Conservation (phyloP, 371 early-diverging fungal species). For the Nematocida ironsii region DNA sequence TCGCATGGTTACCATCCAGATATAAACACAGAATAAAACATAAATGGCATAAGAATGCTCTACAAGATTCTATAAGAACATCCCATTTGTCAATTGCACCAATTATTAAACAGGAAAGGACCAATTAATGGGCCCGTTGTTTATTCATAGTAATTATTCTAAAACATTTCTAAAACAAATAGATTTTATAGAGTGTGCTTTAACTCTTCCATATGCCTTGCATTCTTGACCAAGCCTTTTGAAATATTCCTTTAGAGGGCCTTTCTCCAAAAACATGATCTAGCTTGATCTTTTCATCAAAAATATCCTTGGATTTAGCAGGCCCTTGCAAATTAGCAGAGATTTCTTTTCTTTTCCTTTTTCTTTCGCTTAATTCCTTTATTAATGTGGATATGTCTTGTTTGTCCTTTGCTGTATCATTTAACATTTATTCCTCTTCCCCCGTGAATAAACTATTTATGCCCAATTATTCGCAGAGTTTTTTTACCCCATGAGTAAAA, state of each 20-base stretch:
- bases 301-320: not conserved
- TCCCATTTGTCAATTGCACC: too few relatives aligned
- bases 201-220: slow-evolving; percentile 2
- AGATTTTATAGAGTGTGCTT: too few relatives aligned
- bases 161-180: too few relatives aligned
- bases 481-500: slow-evolving; percentile 49
- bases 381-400: slow-evolving; percentile 37
- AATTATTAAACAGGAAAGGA: too few relatives aligned
- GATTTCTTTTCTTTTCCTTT: slow-evolving; percentile 19
- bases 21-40: not conserved
- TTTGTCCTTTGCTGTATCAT: slow-evolving; percentile 16
- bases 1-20: not conserved
- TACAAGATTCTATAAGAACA: too few relatives aligned
- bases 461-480: slow-evolving; percentile 9
- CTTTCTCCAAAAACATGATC: not conserved
- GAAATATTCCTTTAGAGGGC: not conserved
- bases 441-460: not conserved
- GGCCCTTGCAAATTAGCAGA: not conserved
- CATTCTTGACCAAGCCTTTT: slow-evolving; percentile 20
- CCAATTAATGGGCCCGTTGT: not conserved
- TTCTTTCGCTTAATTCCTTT: slow-evolving; percentile 34
- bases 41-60: not conserved
- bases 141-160: not conserved
- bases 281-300: not conserved
- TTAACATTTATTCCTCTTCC: slow-evolving; percentile 4